Evolutionary conservation across 805 yeast genomes (phyloP), one percentile per base, ranked within the genome.

Genomic region (Saturnispora silvae): DNA sequence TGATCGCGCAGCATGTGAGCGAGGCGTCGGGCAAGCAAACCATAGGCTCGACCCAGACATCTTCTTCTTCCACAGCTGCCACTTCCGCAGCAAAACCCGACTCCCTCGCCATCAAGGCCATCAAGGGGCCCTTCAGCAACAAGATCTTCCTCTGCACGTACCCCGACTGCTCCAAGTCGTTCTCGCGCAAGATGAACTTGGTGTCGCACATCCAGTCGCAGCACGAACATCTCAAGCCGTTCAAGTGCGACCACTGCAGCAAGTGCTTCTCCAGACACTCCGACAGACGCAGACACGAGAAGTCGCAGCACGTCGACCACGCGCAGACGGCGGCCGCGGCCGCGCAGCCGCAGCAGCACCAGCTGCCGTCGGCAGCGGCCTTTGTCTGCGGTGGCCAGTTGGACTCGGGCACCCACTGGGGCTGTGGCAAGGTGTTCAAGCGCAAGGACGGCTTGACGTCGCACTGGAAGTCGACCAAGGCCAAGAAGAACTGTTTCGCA

Each of bases 401-500:
- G 19, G 49, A 51, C 19, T 47, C 43, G 26, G 63, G 60, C 19
- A 45, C 46, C 15, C 41, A 39, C 16, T 58, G 63, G 63, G 63
- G 63, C 4, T 58, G 63, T 38, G 58, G 60, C 18, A 58, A 56
- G 41, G 40, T 40, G n/a, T 58, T 58, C 34, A 56, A 55, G 37
- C 42, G 63, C 14, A 57, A 56, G 35, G 63, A 58, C 37, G 63
- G 63, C 1, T 44, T 58, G 19, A 42, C 55, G n/a, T 61, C 63
- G 1, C 63, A 58, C 35, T 58, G 63, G 63, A 52, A 53, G 37
- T 50, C 57, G 6, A 51, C 54, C 17, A 58, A 56, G 48, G 61
- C 63, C 9, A 52, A 48, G 23, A 52, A 46, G 41, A 56, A 53
- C 41, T 58, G 63, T 40, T 49, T 58, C 11, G 46, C 50, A 31